phyloP scores from a whole-genome alignment of 129 eudicot species.

The Pulicaria dysenterica region DNA sequence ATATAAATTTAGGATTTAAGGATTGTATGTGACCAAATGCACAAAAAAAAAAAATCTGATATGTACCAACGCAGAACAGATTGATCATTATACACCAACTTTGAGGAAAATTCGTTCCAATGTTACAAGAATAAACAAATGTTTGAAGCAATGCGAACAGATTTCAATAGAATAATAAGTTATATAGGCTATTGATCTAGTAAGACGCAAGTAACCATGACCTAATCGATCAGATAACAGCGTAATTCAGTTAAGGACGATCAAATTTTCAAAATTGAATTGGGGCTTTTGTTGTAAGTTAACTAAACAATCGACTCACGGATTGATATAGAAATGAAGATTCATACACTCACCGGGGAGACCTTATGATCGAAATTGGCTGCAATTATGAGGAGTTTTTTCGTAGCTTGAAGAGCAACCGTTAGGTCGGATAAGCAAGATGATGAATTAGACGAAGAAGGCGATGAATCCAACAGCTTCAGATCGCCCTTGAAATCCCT shows the following conservation, averaged over 20 bases:
- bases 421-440: constrained; percentile 54
- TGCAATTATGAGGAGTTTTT: constrained; percentile 57
- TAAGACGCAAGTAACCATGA: background rate
- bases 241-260: background rate
- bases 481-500: constrained; percentile 51
- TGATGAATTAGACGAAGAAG: constrained; percentile 46
- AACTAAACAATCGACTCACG: background rate
- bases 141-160: constrained; percentile 3
- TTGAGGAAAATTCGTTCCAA: background rate
- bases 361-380: constrained; percentile 53
- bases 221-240: background rate
- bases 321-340: background rate
- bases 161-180: background rate
- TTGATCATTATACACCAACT: background rate
- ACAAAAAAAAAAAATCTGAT: no score
- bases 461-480: constrained; percentile 31
- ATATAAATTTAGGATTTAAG: background rate
- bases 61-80: background rate
- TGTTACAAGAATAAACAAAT: background rate
- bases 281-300: background rate
- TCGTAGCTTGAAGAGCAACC: constrained; percentile 59
- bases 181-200: no score
- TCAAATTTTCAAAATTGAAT: background rate
- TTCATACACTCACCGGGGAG: constrained; percentile 54
- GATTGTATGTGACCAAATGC: background rate